phyloP scores from a whole-genome alignment of 345 rosid genomes.

The Aegle marmelos region DNA sequence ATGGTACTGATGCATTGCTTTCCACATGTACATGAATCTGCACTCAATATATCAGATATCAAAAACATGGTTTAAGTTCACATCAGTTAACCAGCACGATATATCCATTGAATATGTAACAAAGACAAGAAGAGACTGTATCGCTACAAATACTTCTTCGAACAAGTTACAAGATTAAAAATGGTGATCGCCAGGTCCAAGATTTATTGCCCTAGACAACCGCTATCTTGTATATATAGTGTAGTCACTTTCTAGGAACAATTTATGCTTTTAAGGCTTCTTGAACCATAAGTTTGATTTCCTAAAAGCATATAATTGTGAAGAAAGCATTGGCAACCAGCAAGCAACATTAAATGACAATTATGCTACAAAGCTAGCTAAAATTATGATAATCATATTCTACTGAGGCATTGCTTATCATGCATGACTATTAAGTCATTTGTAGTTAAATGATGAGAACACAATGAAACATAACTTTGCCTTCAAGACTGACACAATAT shows the following conservation, averaged over 20 bases:
- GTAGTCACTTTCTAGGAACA: neutral
- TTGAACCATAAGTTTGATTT: neutral
- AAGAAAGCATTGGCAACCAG: neutral
- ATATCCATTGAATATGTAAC: neutral
- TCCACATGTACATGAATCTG: slow-evolving; percentile 99
- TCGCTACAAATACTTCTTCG: neutral
- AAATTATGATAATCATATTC: neutral
- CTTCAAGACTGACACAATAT: neutral
- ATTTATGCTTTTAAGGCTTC: neutral
- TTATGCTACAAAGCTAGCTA: neutral
- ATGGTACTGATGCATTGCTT: slow-evolving; percentile 80
- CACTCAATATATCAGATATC: slow-evolving; percentile 12
- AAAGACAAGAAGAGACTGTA: neutral
- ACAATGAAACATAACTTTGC: neutral
- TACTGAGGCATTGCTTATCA: neutral
- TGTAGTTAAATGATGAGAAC: neutral
- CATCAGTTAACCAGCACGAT: neutral
- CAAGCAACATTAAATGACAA: neutral
- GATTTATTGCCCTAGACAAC: neutral
- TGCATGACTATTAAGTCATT: neutral
- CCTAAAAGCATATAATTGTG: neutral
- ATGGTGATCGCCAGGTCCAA: neutral
- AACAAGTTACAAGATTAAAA: neutral
- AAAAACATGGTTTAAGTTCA: neutral
- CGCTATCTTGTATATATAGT: neutral